These are phyloP conservation scores for Polytrichum formosum DNA, from an alignment of 225 moss, liverwort and hornwort genomes.

Conservation along the genomic window DNA sequence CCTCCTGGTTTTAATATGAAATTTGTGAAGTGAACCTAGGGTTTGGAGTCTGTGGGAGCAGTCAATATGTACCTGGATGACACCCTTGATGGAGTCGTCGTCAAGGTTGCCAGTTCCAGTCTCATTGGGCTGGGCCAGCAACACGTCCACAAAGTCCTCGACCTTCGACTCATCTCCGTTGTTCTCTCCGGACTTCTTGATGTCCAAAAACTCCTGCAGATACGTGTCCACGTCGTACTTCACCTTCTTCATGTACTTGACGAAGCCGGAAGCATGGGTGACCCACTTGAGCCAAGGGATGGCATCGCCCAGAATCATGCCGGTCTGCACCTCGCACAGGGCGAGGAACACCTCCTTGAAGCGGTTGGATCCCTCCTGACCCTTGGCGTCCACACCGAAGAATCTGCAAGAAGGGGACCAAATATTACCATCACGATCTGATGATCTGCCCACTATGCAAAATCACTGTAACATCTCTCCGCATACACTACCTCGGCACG, in stretches of 20 bases:
- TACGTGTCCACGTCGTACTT: not conserved
- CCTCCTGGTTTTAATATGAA: not conserved
- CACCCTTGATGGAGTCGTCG: constrained; percentile 8
- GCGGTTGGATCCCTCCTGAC: not conserved
- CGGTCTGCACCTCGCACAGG: not conserved
- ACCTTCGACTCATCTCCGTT: not conserved
- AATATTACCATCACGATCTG: no score
- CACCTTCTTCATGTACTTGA: constrained; percentile 7
- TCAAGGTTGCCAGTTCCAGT: constrained; percentile 1
- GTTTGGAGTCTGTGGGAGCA: not conserved
- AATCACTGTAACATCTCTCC: no score
- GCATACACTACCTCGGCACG: no score
- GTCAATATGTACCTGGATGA: constrained; percentile 1
- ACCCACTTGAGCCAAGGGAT: constrained; percentile 9
- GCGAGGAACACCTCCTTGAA: not conserved
- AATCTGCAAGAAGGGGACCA: not conserved
- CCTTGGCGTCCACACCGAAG: constrained; percentile 1
- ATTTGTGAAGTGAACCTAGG: not conserved
- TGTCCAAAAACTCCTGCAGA: not conserved
- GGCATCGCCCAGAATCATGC: not conserved
- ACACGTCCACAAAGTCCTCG: constrained; percentile 8
- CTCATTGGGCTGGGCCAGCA: constrained; percentile 6
- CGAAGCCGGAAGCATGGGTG: constrained; percentile 1
- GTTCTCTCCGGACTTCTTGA: not conserved
- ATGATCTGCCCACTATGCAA: no score